Base-by-base conservation (phyloP, 2,329 filamentous ascomycete species). In the Geosmithia putterillii region DNA sequence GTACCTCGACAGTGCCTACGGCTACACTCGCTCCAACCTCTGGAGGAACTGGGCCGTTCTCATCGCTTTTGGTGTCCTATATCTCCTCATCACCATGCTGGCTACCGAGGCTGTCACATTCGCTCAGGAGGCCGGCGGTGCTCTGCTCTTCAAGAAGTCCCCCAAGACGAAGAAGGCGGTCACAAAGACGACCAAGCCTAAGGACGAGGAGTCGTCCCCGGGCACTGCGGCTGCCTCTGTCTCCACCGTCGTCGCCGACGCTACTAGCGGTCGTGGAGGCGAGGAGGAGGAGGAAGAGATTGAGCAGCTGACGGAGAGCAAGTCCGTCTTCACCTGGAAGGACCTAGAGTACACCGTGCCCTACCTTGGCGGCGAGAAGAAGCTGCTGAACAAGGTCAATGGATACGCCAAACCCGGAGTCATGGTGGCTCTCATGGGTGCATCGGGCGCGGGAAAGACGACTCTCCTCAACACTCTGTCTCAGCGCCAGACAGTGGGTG, bases 371-470 rank as follows among this genome's bases (percentile, higher is more conserved):
- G 58, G 60, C 1, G 53, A 59, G 19, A 57, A 57, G 42, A 51
- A 55, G 32, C 52, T 66, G 0, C 52, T 59, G 10, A 54, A 57
- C 44, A 54, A 78, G 5, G 76, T 92, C 46, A 81, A 71, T 45
- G 86, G 86, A 2, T 90, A 85, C 51, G 85, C 79, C 2, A 88
- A 87, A 54, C 86, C 86, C 1, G 86, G 86, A 17, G 63, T 83
- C 17, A 80, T 94, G 74, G 79, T 86, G 38, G 86, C 86, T 0
- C 66, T 94, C 1, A 86, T 92, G 70, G 87, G 87, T 43, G 83
- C 83, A 2, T 86, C 78, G 4, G 85, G 84, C 38, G 86, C 87
- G 8, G 87, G 86, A 12, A 94, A 94, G 63, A 89, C 85, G 0
- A 92, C 86, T 0, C 65, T 94, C 0, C 69, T 94, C 17, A 88